Conservation (phyloP, 768 basidiomycete species). For the Erythrobasidium yunnanense region DNA sequence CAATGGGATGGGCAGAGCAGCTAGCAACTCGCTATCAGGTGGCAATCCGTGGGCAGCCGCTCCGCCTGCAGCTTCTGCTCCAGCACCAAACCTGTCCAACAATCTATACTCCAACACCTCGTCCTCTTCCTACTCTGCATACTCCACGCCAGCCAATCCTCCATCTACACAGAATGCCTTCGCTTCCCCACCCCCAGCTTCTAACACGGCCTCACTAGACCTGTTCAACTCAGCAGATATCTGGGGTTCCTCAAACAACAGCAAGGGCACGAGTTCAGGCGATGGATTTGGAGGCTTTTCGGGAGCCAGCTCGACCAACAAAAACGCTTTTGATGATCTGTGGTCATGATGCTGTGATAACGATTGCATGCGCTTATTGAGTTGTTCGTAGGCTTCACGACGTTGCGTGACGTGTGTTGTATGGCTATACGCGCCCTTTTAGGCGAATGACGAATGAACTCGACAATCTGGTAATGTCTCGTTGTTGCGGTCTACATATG, state of each 20-base stretch:
- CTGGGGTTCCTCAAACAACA: neutral
- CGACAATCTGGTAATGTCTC: too few relatives aligned
- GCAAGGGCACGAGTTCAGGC: neutral
- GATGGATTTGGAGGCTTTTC: slow-evolving; percentile 1
- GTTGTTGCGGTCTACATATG: too few relatives aligned
- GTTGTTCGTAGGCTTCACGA: too few relatives aligned
- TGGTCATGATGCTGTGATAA: neutral
- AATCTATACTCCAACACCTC: slow-evolving; percentile 7
- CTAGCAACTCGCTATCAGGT: slow-evolving; percentile 21
- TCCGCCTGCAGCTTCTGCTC: neutral
- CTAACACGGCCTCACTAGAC: neutral
- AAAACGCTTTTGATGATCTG: slow-evolving; percentile 17
- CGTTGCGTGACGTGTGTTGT: too few relatives aligned
- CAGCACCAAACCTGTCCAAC: neutral
- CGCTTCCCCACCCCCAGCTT: neutral
- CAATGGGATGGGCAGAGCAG: neutral
- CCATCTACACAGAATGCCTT: neutral
- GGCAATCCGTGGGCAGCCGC: slow-evolving; percentile 21
- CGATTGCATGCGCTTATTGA: too few relatives aligned
- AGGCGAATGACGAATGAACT: too few relatives aligned
- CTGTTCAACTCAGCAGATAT: slow-evolving; percentile 22
- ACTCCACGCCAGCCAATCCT: neutral
- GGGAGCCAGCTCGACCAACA: neutral
- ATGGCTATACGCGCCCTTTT: too few relatives aligned
- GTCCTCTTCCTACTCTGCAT: neutral